These are phyloP conservation scores for Fagus sylvatica DNA, from an alignment of 306 rosid genomes.

Conservation along the genomic window DNA sequence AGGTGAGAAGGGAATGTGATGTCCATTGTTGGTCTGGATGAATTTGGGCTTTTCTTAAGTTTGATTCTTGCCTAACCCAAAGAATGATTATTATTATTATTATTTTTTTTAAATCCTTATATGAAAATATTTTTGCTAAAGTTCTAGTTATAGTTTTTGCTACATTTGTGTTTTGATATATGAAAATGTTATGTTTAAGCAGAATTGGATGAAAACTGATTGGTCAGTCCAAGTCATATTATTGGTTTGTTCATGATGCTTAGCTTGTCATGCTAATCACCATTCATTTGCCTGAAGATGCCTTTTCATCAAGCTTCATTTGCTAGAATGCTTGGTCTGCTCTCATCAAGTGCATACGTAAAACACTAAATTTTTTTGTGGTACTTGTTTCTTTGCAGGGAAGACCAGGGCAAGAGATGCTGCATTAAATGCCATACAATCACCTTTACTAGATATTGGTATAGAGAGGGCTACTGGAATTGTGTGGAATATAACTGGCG, in stretches of 20 bases:
- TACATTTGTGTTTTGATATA: background rate
- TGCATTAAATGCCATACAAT: slow-evolving; percentile 97
- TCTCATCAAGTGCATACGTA: slow-evolving; percentile 3
- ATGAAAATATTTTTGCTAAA: background rate
- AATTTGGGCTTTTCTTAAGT: background rate
- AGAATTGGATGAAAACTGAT: background rate
- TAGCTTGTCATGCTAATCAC: background rate
- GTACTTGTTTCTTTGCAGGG: slow-evolving; percentile 53
- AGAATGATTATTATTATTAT: too few relatives aligned
- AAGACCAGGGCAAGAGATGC: slow-evolving; percentile 99
- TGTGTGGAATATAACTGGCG: slow-evolving; percentile 99
- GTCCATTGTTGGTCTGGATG: background rate
- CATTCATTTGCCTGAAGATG: background rate
- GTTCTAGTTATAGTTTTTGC: background rate
- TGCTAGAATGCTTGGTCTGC: slow-evolving; percentile 15
- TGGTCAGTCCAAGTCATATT: background rate
- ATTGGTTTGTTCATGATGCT: background rate
- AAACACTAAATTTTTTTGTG: slow-evolving; percentile 20
- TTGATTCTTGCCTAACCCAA: background rate
- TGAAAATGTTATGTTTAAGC: background rate
- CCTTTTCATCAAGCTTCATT: background rate
- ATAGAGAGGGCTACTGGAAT: slow-evolving; percentile 99
- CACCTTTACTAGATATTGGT: slow-evolving; percentile 94
- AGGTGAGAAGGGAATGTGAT: background rate
- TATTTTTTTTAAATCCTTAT: too few relatives aligned